Percentiles rank a stretch among this genome's conserved stretches.
phyloP scores from a whole-genome alignment of 345 rosid species.

The Eucalyptus caleyi region DNA sequence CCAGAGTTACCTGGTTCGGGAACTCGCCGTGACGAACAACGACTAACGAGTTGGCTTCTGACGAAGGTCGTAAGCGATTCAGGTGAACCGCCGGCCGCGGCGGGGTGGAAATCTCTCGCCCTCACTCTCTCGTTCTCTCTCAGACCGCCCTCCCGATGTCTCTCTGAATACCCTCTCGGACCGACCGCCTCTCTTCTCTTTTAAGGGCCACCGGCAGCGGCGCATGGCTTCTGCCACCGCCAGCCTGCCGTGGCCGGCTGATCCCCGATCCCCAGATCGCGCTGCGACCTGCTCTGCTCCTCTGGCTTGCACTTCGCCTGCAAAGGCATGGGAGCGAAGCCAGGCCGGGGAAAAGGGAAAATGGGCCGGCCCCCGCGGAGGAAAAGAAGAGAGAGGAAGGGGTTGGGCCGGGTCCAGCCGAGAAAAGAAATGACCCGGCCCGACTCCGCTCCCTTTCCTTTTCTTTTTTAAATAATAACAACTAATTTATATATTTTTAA shows the following conservation, averaged over 20 bases:
- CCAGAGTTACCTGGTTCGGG: not conserved
- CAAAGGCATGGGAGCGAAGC: not conserved
- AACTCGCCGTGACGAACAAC: not conserved
- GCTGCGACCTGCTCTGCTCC: not conserved
- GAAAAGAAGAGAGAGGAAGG: not conserved
- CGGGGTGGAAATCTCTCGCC: not conserved
- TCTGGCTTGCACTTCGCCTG: not conserved
- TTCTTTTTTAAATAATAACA: no score
- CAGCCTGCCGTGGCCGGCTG: not conserved
- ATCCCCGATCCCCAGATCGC: not conserved
- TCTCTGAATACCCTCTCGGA: not conserved
- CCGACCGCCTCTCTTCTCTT: not conserved
- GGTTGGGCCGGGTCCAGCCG: not conserved
- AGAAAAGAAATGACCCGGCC: no score
- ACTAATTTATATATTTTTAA: no score
- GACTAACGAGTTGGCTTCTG: not conserved
- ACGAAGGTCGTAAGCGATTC: not conserved
- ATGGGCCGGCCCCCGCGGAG: not conserved
- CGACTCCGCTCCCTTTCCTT: no score
- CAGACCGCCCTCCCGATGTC: not conserved
- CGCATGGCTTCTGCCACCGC: not conserved
- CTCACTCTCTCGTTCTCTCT: not conserved
- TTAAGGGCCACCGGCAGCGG: not conserved
- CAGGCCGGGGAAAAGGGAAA: not conserved
- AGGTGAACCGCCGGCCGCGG: not conserved